Evolutionary conservation across 305 asterid species (phyloP).

Genomic region (Fraxinus velutina): DNA sequence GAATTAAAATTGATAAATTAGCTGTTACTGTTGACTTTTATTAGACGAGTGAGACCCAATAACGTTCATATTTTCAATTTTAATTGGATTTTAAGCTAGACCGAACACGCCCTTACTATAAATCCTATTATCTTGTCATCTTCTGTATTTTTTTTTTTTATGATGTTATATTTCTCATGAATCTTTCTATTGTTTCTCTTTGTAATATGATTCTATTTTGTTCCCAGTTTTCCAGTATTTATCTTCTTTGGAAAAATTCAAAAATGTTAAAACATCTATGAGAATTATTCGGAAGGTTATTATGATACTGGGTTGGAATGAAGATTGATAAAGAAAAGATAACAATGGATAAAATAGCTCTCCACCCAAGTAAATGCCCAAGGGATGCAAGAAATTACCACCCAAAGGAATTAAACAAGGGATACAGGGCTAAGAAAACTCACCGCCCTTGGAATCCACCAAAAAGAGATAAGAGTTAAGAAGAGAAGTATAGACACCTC

Average conservation of each 20-base stretch:
- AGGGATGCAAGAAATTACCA: too few relatives aligned
- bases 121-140: slow-evolving; percentile 4
- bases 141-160: slow-evolving; percentile 2
- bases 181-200: neutral
- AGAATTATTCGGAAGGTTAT: neutral
- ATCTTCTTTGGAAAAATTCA: neutral
- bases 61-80: too few relatives aligned
- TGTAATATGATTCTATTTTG: neutral
- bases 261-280: neutral
- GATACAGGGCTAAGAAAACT: neutral
- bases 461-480: neutral
- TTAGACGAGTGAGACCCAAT: too few relatives aligned
- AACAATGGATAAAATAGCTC: too few relatives aligned
- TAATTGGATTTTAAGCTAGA: too few relatives aligned
- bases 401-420: neutral
- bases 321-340: too few relatives aligned
- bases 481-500: neutral
- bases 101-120: neutral
- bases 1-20: too few relatives aligned
- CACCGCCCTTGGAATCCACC: neutral
- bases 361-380: too few relatives aligned
- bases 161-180: neutral
- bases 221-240: neutral
- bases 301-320: neutral
- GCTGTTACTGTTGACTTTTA: too few relatives aligned